Percentiles rank a stretch among this genome's conserved stretches.
Evolutionary conservation across 495 filamentous ascomycete genomes (phyloP).

Genomic region (Acidomyces sp.): DNA sequence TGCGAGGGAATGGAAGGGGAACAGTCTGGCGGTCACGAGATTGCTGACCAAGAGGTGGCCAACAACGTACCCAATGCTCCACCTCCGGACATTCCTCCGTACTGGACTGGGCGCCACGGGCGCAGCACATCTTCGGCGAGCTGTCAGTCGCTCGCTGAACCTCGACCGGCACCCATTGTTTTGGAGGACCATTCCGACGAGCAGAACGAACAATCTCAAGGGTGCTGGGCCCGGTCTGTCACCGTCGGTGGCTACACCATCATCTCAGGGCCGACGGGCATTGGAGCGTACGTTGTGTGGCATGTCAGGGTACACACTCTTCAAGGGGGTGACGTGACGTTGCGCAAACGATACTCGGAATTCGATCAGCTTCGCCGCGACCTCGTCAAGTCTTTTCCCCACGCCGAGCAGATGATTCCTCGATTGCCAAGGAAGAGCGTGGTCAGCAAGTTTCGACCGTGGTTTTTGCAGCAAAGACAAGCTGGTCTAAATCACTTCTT

Average conservation of each 20-base stretch:
- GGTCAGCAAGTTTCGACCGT: slow-evolving; percentile 54
- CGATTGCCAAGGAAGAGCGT: slow-evolving; percentile 56
- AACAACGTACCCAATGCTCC: not conserved
- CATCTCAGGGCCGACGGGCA: slow-evolving; percentile 46
- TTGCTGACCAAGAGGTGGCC: too few species aligned
- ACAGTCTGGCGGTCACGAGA: too few species aligned
- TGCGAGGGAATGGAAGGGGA: too few species aligned
- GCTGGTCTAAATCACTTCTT: slow-evolving; percentile 58
- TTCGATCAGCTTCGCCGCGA: slow-evolving; percentile 50
- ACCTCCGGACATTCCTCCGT: slow-evolving; percentile 25
- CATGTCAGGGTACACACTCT: slow-evolving; percentile 57
- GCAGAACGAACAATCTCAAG: slow-evolving; percentile 44
- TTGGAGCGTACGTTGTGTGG: slow-evolving; percentile 65
- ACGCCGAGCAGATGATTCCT: slow-evolving; percentile 50
- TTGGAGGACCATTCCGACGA: slow-evolving; percentile 62
- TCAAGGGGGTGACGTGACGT: slow-evolving; percentile 49
- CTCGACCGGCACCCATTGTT: slow-evolving; percentile 38
- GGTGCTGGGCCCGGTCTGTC: slow-evolving; percentile 55
- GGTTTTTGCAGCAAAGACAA: slow-evolving; percentile 53
- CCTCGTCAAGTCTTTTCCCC: slow-evolving; percentile 50
- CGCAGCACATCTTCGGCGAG: slow-evolving; percentile 26
- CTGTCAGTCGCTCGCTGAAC: slow-evolving; percentile 18
- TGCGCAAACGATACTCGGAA: slow-evolving; percentile 58
- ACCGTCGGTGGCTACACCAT: slow-evolving; percentile 54
- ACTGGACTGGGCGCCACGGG: slow-evolving; percentile 26